These are phyloP conservation scores for Pseudogymnoascus sp. DNA, from an alignment of 2,329 filamentous ascomycete species.

Conservation along the genomic window DNA sequence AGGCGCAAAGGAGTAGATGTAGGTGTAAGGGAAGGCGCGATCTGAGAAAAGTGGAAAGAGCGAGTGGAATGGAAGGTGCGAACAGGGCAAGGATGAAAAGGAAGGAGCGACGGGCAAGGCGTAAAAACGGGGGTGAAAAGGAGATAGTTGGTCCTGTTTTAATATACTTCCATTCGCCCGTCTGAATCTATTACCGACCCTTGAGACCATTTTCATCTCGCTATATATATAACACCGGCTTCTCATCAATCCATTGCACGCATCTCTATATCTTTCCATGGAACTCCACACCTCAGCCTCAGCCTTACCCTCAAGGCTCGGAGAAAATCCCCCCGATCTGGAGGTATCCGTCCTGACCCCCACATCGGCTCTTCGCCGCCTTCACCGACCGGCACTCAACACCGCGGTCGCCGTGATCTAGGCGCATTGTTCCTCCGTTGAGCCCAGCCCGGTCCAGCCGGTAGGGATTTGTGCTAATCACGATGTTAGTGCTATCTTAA, in stretches of 20 bases:
- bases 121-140: neutral
- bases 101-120: neutral
- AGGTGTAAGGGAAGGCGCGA: neutral
- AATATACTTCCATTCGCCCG: neutral
- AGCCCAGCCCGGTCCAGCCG: neutral
- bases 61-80: neutral
- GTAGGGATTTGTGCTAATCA: neutral
- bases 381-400: neutral
- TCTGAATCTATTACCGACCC: neutral
- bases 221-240: neutral
- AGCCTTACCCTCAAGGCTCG: constrained; percentile 1
- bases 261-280: neutral
- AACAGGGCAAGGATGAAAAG: neutral
- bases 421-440: constrained; percentile 5
- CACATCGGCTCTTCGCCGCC: neutral
- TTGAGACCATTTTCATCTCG: neutral
- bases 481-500: neutral
- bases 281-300: neutral
- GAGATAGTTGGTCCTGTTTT: neutral
- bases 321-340: neutral
- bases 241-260: neutral
- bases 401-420: neutral
- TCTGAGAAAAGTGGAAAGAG: neutral
- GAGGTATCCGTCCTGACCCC: neutral
- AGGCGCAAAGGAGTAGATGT: neutral